Evolutionary conservation across 2,329 filamentous ascomycete species (phyloP).

Genomic region (Pyrenochaeta sp.): DNA sequence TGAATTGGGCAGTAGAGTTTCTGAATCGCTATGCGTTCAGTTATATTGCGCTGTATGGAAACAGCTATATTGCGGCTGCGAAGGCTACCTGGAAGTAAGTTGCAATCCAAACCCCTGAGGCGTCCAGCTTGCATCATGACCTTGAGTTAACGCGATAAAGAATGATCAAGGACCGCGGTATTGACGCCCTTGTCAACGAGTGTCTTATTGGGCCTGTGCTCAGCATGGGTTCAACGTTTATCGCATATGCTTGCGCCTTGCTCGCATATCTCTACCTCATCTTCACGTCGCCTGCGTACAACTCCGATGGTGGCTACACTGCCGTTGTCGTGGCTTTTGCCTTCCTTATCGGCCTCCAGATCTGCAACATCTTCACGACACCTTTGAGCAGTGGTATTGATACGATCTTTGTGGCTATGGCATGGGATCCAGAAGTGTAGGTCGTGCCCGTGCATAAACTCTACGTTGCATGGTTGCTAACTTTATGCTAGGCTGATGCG

Average conservation of each 20-base stretch:
- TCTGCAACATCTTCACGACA: constrained; percentile 88
- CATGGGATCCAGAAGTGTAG: constrained; percentile 70
- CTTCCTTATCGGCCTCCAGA: constrained; percentile 89
- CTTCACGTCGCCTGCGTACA: constrained; percentile 83
- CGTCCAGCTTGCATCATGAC: background rate
- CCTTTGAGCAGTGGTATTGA: constrained; percentile 89
- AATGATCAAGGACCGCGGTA: constrained; percentile 90
- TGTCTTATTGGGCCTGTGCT: constrained; percentile 72
- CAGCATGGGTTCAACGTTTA: constrained; percentile 81
- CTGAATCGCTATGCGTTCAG: constrained; percentile 93
- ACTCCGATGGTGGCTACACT: constrained; percentile 72
- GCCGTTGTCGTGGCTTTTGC: constrained; percentile 82
- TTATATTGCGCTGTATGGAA: constrained; percentile 92
- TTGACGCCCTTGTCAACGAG: constrained; percentile 90
- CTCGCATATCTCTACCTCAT: constrained; percentile 87
- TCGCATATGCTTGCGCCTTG: constrained; percentile 82
- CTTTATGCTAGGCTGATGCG: constrained; percentile 64
- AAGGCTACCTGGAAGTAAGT: constrained; percentile 82
- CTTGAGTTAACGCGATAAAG: constrained; percentile 34
- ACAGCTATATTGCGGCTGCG: constrained; percentile 83
- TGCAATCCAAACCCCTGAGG: background rate
- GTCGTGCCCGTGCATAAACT: background rate
- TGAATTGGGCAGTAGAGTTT: constrained; percentile 88
- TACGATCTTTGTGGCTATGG: constrained; percentile 85
- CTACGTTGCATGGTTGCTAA: background rate